These are phyloP conservation scores for Alternaria sp. DNA, from an alignment of 2,329 filamentous ascomycete genomes.

Conservation along the genomic window DNA sequence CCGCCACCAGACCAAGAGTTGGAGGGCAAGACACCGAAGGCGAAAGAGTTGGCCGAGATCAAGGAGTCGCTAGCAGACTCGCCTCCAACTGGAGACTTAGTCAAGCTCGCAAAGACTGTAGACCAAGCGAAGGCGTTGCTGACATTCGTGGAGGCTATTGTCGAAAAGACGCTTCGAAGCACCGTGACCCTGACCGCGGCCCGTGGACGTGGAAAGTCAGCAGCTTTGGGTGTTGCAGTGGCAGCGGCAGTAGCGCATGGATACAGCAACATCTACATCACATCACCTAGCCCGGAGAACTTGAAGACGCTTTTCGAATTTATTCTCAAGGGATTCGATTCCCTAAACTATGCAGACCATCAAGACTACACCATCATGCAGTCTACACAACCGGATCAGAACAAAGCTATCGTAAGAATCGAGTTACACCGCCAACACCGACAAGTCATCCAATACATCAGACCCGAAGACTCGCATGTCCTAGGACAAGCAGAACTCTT, in stretches of 20 bases:
- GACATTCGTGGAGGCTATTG: constrained; percentile 94
- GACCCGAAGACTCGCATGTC: constrained; percentile 94
- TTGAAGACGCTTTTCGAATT: constrained; percentile 99
- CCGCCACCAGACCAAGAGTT: constrained; percentile 78
- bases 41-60: constrained; percentile 80
- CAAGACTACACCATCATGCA: constrained; percentile 98
- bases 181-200: constrained; percentile 94
- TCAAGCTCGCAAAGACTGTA: constrained; percentile 85
- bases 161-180: constrained; percentile 92
- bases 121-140: constrained; percentile 97
- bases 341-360: constrained; percentile 91
- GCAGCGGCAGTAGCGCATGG: constrained; percentile 94
- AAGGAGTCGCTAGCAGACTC: constrained; percentile 88
- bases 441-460: constrained; percentile 98
- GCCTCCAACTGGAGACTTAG: constrained; percentile 83
- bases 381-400: constrained; percentile 97
- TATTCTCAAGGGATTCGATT: constrained; percentile 97
- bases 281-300: constrained; percentile 96
- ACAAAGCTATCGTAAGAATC: constrained; percentile 97
- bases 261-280: constrained; percentile 99
- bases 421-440: constrained; percentile 95
- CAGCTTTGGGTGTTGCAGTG: constrained; percentile 91
- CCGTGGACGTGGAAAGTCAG: constrained; percentile 95
- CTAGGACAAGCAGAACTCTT: constrained; percentile 93
- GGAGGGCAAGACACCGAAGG: constrained; percentile 72